Percentiles rank a stretch among this genome's conserved stretches.
These are phyloP conservation scores for Penicillium canescens DNA, from an alignment of 495 filamentous ascomycete genomes.

Conservation along the genomic window DNA sequence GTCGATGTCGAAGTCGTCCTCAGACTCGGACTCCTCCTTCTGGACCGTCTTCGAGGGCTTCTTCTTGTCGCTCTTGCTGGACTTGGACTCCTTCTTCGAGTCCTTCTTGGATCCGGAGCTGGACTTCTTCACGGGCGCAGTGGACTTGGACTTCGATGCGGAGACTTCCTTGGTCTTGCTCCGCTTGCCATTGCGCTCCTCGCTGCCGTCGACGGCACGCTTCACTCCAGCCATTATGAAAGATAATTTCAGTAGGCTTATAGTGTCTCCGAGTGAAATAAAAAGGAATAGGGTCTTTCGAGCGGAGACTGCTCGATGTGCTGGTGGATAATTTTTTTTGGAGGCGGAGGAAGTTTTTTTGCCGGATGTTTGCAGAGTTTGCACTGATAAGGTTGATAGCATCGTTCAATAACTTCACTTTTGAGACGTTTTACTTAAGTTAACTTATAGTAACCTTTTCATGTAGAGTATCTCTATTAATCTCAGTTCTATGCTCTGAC, in stretches of 20 bases:
- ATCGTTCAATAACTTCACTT: too few relatives aligned
- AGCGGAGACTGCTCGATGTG: conserved; percentile 25
- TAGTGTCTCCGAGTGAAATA: conserved; percentile 1
- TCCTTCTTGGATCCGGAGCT: conserved; percentile 26
- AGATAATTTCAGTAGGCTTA: background rate
- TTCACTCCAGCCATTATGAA: conserved; percentile 46
- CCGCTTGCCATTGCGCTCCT: conserved; percentile 50
- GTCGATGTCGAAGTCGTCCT: conserved; percentile 47
- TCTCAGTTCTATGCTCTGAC: background rate
- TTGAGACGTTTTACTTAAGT: background rate
- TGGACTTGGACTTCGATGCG: conserved; percentile 34
- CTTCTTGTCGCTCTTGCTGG: conserved; percentile 35
- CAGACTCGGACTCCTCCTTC: conserved; percentile 34
- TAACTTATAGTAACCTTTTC: background rate
- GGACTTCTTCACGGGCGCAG: conserved; percentile 34
- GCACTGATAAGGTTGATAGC: conserved; percentile 33
- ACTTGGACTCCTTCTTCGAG: conserved; percentile 27
- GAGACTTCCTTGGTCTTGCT: conserved; percentile 43
- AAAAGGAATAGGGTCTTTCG: conserved; percentile 14
- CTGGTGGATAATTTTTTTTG: conserved; percentile 35
- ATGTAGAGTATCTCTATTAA: too few relatives aligned
- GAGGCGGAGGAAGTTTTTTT: conserved; percentile 39
- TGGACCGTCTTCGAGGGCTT: conserved; percentile 35
- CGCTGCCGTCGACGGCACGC: conserved; percentile 40
- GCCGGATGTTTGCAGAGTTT: conserved; percentile 32